A percentile compares a stretch with the other conserved stretches of the same genome.
Conservation (phyloP, 805 yeast genomes). For the Teunomyces atbi region DNA sequence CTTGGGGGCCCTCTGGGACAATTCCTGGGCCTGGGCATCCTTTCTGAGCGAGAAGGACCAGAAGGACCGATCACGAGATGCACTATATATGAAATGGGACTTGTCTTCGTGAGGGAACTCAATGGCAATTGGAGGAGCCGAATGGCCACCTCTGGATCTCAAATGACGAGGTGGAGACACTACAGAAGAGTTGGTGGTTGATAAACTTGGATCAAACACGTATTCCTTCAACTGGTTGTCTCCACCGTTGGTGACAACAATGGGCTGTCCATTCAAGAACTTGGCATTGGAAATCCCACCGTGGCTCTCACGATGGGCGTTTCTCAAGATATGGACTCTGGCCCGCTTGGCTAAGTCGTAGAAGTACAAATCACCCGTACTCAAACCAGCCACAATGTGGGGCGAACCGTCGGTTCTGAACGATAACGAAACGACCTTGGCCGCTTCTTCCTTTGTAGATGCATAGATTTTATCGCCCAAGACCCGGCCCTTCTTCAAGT, state of each 20-base stretch:
- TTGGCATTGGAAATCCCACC: constrained; percentile 77
- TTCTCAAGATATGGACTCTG: constrained; percentile 72
- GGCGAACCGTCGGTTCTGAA: constrained; percentile 90
- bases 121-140: constrained; percentile 79
- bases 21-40: constrained; percentile 93
- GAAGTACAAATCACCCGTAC: constrained; percentile 79
- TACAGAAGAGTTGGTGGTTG: constrained; percentile 59
- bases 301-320: constrained; percentile 65
- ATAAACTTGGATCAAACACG: constrained; percentile 89
- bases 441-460: constrained; percentile 37
- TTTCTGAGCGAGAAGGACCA: constrained; percentile 93
- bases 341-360: constrained; percentile 74
- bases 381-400: constrained; percentile 76
- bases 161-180: constrained; percentile 88
- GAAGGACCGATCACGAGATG: constrained; percentile 79
- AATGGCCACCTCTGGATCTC: constrained; percentile 96
- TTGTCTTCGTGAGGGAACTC: constrained; percentile 70
- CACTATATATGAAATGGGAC: constrained; percentile 82
- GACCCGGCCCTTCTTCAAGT: constrained; percentile 62
- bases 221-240: constrained; percentile 87
- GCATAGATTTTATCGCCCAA: constrained; percentile 49
- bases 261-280: constrained; percentile 89
- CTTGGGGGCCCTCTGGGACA: constrained; percentile 70
- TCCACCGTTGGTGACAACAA: constrained; percentile 83
- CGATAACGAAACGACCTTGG: constrained; percentile 59